Conservation (phyloP, 2,329 filamentous ascomycete genomes). For the Triangularia verruculosa region DNA sequence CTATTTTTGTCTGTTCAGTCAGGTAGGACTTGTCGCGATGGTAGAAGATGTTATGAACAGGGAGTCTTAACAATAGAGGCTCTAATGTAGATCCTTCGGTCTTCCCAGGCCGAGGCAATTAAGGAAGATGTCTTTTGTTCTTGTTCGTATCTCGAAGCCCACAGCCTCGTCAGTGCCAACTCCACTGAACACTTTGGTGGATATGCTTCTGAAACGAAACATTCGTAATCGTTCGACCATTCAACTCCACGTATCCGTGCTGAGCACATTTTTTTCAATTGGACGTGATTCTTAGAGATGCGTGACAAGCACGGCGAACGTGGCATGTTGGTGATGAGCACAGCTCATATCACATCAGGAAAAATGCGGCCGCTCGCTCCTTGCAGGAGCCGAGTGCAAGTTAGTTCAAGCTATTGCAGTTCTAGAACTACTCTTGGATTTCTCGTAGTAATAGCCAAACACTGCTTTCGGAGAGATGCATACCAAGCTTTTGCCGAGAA, state of each 20-base stretch:
- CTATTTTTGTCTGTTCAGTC: neutral
- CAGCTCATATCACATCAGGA: neutral
- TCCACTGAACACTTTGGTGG: neutral
- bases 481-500: conserved; percentile 1
- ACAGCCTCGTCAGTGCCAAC: neutral
- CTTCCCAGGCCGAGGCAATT: neutral
- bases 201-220: neutral
- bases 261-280: neutral
- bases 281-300: neutral
- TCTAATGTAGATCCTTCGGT: neutral
- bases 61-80: neutral
- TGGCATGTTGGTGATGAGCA: neutral
- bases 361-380: neutral
- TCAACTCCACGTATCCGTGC: neutral
- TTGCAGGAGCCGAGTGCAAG: neutral
- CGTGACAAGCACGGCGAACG: neutral
- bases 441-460: neutral
- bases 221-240: neutral
- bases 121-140: neutral
- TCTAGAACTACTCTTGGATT: neutral
- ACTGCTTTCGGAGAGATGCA: neutral
- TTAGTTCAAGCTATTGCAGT: neutral
- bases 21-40: neutral
- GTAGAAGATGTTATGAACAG: neutral
- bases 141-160: neutral